These are phyloP conservation scores for Rhynchosporium agropyri DNA, from an alignment of 2,329 filamentous ascomycete genomes.

Conservation along the genomic window DNA sequence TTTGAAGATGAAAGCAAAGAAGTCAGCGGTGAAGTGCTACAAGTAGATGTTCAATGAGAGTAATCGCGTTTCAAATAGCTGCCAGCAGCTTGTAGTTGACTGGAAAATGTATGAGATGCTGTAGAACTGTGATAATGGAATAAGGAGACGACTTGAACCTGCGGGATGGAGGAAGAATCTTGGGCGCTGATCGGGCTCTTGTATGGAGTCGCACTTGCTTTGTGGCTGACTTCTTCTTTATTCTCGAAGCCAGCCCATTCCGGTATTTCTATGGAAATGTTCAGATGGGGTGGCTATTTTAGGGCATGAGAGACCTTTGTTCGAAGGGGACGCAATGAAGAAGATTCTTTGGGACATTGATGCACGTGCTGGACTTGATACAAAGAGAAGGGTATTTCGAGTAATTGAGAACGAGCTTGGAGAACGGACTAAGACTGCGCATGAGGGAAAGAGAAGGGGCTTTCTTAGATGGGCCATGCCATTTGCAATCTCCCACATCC, in stretches of 20 bases:
- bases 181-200: conserved; percentile 15
- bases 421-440: background rate
- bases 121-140: conserved; percentile 9
- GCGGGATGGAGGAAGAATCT: conserved; percentile 17
- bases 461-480: background rate
- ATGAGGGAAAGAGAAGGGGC: background rate
- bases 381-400: conserved; percentile 12
- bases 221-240: conserved; percentile 14
- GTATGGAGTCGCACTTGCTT: conserved; percentile 20
- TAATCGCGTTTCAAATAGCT: conserved; percentile 29
- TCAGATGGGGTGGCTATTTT: conserved; percentile 9
- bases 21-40: background rate
- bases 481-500: background rate
- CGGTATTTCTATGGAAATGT: background rate
- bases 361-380: background rate
- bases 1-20: background rate
- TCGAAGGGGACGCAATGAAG: background rate
- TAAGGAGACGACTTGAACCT: conserved; percentile 15
- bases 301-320: conserved; percentile 11
- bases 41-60: conserved; percentile 17
- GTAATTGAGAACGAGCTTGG: background rate
- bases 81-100: conserved; percentile 33
- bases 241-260: conserved; percentile 15
- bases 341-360: background rate
- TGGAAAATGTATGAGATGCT: conserved; percentile 19